Evolutionary conservation across 805 yeast species (phyloP).

Genomic region (Starmerella cellae): DNA sequence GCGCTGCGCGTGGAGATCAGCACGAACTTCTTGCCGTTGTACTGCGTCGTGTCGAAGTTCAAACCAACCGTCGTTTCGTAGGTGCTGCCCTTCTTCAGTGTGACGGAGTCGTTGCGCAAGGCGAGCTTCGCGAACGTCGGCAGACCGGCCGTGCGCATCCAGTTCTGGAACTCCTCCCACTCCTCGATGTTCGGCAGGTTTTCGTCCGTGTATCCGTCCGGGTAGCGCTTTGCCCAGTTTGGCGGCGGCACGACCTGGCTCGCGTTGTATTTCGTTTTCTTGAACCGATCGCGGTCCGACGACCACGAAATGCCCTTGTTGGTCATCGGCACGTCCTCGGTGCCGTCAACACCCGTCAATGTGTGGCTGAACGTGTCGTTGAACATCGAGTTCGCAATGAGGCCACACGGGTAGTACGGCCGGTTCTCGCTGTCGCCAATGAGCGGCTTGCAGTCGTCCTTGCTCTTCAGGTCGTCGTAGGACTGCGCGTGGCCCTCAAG

Average conservation of each 20-base stretch:
- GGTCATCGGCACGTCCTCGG: slow-evolving; percentile 32
- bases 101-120: slow-evolving; percentile 49
- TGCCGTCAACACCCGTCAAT: slow-evolving; percentile 34
- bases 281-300: slow-evolving; percentile 58
- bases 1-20: slow-evolving; percentile 70
- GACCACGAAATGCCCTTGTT: slow-evolving; percentile 71
- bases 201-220: slow-evolving; percentile 75
- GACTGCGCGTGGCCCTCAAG: slow-evolving; percentile 60
- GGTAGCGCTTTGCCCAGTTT: slow-evolving; percentile 67
- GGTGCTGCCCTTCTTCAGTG: slow-evolving; percentile 46
- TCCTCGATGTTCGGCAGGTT: slow-evolving; percentile 62
- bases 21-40: slow-evolving; percentile 80
- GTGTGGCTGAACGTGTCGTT: slow-evolving; percentile 59
- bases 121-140: slow-evolving; percentile 81
- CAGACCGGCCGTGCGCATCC: slow-evolving; percentile 96
- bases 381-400: slow-evolving; percentile 83
- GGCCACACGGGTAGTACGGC: slow-evolving; percentile 84
- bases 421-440: slow-evolving; percentile 32
- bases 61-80: slow-evolving; percentile 55
- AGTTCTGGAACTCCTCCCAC: slow-evolving; percentile 82
- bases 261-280: slow-evolving; percentile 55
- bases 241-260: slow-evolving; percentile 84
- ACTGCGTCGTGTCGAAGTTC: slow-evolving; percentile 69
- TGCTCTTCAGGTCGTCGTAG: slow-evolving; percentile 35
- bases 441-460: slow-evolving; percentile 52